Evolutionary conservation across 2,329 filamentous ascomycete species (phyloP), one percentile per base, ranked within the genome.

Genomic region (Trichoderma citrinoviride): DNA sequence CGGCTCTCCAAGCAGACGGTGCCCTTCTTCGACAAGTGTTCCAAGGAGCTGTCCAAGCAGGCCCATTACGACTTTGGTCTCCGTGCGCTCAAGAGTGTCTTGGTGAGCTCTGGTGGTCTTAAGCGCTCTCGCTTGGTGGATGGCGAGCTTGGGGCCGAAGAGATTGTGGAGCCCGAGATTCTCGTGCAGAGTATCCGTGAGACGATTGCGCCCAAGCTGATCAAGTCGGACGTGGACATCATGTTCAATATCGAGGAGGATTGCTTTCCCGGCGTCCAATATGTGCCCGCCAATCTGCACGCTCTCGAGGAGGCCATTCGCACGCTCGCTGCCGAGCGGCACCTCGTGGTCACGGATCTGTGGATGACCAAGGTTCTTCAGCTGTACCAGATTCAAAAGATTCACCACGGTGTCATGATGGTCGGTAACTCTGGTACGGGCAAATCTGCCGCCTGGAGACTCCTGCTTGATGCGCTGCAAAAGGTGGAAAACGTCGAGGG

Each of bases 331-430:
- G 86, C 85, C 6, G 93, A 96, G 74, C 89, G 91, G 70, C 90
- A 97, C 72, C 85, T 96, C 15, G 92, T 97, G 8, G 90, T 96
- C 70, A 97, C 89, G 65, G 93, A 98, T 63, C 88, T 89, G 53
- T 99, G 96, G 96, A 93, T 98, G 87, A 95, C 92, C 65, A 99
- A 99, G 80, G 89, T 96, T 40, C 83, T 99, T 8, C 95, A 99
- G 76, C 85, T 99, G 2, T 98, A 97, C 76, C 95, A 99, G 77
- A 99, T 99, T 68, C 95, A 98, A 77, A 91, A 89, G 69, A 93
- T 99, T 65, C 95, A 99, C 73, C 95, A 99, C 71, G 95, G 95
- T 89, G 95, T 99, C 29, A 99, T 99, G 96, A 98, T 99, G 95
- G 95, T 99, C 10, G 95, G 95, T 68, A 93, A 92, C 73, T 97